Percentiles rank a stretch among this genome's conserved stretches.
Evolutionary conservation across 75 land plant genomes (phyloP).

Genomic region (Sequoiadendron giganteum): DNA sequence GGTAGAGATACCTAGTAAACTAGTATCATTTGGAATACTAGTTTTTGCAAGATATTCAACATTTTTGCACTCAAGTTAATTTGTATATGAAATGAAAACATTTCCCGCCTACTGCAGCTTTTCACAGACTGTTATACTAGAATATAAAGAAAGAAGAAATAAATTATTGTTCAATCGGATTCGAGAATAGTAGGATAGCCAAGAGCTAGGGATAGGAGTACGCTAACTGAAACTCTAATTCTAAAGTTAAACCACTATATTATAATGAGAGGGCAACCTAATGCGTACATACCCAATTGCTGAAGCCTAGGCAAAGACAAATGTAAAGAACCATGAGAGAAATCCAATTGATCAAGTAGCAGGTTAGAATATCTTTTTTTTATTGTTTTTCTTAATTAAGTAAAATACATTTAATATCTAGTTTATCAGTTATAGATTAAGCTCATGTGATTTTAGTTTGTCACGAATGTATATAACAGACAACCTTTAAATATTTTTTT

Average conservation of each 20-base stretch:
- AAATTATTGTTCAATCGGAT: not conserved
- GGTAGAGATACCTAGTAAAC: not conserved
- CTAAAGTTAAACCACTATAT: no score
- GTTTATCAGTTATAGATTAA: not conserved
- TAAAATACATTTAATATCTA: not conserved
- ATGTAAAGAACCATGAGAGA: not conserved
- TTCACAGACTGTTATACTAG: not conserved
- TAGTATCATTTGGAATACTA: not conserved
- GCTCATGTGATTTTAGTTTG: not conserved
- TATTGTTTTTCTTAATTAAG: no score
- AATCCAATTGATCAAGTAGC: not conserved
- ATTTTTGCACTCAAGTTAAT: not conserved
- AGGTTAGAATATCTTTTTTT: not conserved
- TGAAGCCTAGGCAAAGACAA: no score
- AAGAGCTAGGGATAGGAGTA: no score
- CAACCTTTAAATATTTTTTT: not conserved
- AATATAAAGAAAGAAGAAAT: not conserved
- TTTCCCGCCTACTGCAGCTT: not conserved
- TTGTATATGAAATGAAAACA: not conserved
- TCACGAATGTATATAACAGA: not conserved
- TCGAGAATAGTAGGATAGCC: not conserved
- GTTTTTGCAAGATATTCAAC: not conserved
- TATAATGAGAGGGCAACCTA: no score
- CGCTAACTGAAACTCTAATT: no score
- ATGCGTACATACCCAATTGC: not conserved